Evolutionary conservation across 2,329 filamentous ascomycete genomes (phyloP), one percentile per base, ranked within the genome.

Genomic region (Calycina herbarum): DNA sequence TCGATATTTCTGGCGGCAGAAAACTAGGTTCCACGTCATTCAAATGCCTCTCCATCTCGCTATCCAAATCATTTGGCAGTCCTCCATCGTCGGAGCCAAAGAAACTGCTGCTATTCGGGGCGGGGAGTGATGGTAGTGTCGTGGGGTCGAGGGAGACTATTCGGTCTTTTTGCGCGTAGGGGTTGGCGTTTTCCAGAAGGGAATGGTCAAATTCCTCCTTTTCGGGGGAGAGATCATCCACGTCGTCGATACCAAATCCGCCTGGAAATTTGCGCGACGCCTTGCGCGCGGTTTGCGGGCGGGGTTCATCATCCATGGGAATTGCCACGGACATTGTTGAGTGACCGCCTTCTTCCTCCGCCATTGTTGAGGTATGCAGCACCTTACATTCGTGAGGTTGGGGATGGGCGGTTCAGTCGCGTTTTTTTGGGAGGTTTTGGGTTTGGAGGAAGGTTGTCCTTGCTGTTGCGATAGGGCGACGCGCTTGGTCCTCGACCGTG

Each of bases 11-110:
- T 5, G 82, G 81, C 1, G 85, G 83, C 63, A 87, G 74, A 72
- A 89, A 89, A 77, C 87, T 89, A 40, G 87, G 89, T 73, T 90
- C 87, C 68, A 89, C 82, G 72, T 89, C 87, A 70, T 84, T 81
- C 24, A 89, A 76, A 72, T 89, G 86, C 40, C 70, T 73, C 42
- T 73, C 70, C 73, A 78, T 74, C 45, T 69, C 51, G 57, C 70
- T 61, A 29, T 63, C 68, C 61, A 74, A 73, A 61, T 69, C 72
- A 38, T 63, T 64, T 40, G 69, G 66, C 35, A 57, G 71, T 67
- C 73, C 67, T 27, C 74, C 70, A 63, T 69, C 73, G 8, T 70
- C 64, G 57, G 65, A 66, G 62, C 72, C 75, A 8, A 75, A 58
- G 20, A 72, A 40, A 63, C 75, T 76, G 60, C 73, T 73, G 33